Conservation (phyloP, 2,329 filamentous ascomycete species). For the Sphaerulina musiva region DNA sequence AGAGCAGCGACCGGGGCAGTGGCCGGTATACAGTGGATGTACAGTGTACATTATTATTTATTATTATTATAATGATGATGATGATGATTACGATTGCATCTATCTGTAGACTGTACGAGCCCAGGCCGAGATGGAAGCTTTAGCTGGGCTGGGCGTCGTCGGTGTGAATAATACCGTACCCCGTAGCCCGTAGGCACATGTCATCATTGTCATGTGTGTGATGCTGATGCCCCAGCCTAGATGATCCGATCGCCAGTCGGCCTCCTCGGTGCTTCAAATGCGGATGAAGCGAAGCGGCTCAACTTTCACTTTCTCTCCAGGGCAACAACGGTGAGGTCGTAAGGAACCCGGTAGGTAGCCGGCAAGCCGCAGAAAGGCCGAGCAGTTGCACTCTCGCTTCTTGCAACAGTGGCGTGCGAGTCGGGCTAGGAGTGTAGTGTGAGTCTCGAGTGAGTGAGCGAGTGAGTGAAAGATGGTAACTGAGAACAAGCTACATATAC, state of each 20-base stretch:
- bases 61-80: no score
- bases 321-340: conserved; percentile 7
- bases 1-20: conserved; percentile 2
- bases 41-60: no score
- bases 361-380: conserved; percentile 6
- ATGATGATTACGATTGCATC: no score
- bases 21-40: no score
- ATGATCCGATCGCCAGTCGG: conserved; percentile 8
- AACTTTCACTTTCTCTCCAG: not conserved
- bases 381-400: not conserved
- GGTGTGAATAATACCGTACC: no score
- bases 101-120: not conserved
- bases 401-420: not conserved
- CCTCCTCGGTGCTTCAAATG: not conserved
- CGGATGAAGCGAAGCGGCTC: conserved; percentile 4
- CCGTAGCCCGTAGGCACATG: no score
- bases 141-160: no score
- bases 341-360: not conserved
- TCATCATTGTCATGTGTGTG: no score
- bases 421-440: no score
- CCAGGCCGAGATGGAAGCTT: no score
- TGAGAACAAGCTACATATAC: no score
- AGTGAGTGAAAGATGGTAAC: no score
- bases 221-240: not conserved
- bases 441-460: not conserved